A percentile compares a stretch with the other conserved stretches of the same genome.
These are phyloP conservation scores for Colletotrichum plurivorum DNA, from an alignment of 2,329 filamentous ascomycete species.

Conservation along the genomic window DNA sequence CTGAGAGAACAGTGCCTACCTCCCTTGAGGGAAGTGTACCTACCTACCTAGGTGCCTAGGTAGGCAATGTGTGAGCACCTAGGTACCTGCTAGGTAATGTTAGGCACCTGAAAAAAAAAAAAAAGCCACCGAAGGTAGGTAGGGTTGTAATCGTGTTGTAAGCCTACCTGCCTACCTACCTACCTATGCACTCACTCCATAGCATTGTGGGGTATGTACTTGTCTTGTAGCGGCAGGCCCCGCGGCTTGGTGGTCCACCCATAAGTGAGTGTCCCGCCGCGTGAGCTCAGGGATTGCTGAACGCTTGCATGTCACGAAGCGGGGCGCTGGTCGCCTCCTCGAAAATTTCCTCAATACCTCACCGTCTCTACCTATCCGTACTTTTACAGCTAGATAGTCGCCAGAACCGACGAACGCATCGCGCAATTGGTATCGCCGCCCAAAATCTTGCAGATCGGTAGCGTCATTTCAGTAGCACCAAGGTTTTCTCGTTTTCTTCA, in stretches of 20 bases:
- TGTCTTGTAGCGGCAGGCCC: conserved; percentile 30
- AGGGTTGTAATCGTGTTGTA: no score
- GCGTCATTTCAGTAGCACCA: no score
- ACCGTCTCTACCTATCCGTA: background rate
- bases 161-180: no score
- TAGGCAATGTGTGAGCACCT: no score
- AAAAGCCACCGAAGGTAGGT: no score
- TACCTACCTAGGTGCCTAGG: no score
- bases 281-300: conserved; percentile 27
- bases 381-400: background rate
- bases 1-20: no score
- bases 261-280: conserved; percentile 17
- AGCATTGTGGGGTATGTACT: conserved; percentile 1
- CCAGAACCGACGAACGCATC: background rate
- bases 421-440: background rate
- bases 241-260: conserved; percentile 6
- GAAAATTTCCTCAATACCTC: conserved; percentile 33
- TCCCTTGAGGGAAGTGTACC: no score
- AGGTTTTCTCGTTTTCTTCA: background rate
- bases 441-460: no score
- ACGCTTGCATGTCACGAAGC: conserved; percentile 14
- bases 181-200: no score
- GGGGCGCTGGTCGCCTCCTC: conserved; percentile 25
- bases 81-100: no score
- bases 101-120: no score